phyloP scores from a whole-genome alignment of 805 yeast genomes.

The Metschnikowia proteae region DNA sequence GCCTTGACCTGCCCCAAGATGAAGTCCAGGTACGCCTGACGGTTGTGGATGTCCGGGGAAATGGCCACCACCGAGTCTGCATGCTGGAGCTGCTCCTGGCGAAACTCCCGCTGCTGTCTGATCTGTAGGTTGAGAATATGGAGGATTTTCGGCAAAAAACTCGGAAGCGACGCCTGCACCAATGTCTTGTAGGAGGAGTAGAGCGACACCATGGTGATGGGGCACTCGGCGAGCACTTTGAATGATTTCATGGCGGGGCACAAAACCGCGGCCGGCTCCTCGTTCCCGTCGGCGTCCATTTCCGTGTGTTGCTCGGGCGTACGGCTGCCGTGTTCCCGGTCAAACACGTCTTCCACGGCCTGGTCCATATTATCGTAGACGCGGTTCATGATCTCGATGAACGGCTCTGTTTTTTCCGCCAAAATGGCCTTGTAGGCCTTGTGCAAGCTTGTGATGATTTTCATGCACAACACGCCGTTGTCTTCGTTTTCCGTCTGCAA shows the following conservation, averaged over 20 bases:
- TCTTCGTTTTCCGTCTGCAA: constrained; percentile 86
- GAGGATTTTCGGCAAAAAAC: constrained; percentile 78
- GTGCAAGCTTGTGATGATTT: constrained; percentile 78
- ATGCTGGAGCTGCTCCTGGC: constrained; percentile 46
- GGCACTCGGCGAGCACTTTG: constrained; percentile 92
- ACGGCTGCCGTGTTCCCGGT: constrained; percentile 16
- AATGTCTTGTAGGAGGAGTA: constrained; percentile 82
- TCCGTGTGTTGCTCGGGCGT: constrained; percentile 9
- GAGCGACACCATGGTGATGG: constrained; percentile 90
- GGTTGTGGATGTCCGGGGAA: constrained; percentile 68
- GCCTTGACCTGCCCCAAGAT: constrained; percentile 93
- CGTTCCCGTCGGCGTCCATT: constrained; percentile 13
- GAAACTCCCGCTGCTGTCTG: constrained; percentile 55
- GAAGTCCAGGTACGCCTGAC: constrained; percentile 82
- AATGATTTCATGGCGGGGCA: constrained; percentile 74
- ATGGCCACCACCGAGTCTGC: constrained; percentile 66
- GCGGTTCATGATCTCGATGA: constrained; percentile 68
- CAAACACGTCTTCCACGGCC: constrained; percentile 69
- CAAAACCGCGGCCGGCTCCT: constrained; percentile 47
- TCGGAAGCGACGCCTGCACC: constrained; percentile 66
- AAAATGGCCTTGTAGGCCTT: constrained; percentile 72
- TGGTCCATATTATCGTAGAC: constrained; percentile 78
- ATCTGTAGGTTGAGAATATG: constrained; percentile 74
- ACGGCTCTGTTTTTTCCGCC: constrained; percentile 69
- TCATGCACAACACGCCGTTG: constrained; percentile 88